A percentile compares a stretch with the other conserved stretches of the same genome.
phyloP scores from a whole-genome alignment of 805 yeast genomes.

The Kluyveromyces aestuarii region DNA sequence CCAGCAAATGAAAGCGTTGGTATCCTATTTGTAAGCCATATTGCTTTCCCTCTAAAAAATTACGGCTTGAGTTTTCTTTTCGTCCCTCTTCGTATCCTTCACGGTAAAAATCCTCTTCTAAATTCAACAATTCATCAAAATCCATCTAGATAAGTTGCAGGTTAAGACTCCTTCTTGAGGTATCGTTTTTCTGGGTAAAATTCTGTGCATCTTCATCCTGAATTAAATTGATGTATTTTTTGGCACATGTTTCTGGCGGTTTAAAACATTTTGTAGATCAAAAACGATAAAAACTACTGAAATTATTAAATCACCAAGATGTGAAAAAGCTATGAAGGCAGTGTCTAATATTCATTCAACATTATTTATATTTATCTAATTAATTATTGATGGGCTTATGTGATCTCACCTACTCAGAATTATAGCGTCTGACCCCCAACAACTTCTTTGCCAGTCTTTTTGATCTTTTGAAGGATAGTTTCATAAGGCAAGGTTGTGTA shows the following conservation, averaged over 20 bases:
- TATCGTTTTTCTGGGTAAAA: too few species aligned
- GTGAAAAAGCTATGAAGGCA: too few species aligned
- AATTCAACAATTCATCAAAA: constrained; percentile 45
- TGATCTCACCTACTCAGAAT: background rate
- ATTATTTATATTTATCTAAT: too few species aligned
- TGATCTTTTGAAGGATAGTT: constrained; percentile 67
- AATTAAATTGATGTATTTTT: too few species aligned
- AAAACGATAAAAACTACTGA: too few species aligned
- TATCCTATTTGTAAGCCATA: constrained; percentile 75
- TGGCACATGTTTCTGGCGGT: too few species aligned
- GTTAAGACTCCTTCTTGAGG: too few species aligned
- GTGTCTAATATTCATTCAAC: background rate
- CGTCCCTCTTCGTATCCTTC: constrained; percentile 71
- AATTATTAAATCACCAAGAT: too few species aligned
- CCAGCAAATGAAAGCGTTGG: constrained; percentile 60
- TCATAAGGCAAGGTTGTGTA: constrained; percentile 60
- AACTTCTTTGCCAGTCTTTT: constrained; percentile 87
- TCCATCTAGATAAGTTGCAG: constrained; percentile 19
- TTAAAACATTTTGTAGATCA: too few species aligned
- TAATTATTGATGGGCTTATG: background rate
- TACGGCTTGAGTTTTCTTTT: constrained; percentile 47
- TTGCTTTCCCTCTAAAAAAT: constrained; percentile 69
- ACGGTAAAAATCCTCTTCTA: constrained; percentile 51
- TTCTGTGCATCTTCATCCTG: too few species aligned
- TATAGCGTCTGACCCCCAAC: constrained; percentile 48